phyloP scores from a whole-genome alignment of 768 basidiomycete genomes.

The Roridomyces roridus region DNA sequence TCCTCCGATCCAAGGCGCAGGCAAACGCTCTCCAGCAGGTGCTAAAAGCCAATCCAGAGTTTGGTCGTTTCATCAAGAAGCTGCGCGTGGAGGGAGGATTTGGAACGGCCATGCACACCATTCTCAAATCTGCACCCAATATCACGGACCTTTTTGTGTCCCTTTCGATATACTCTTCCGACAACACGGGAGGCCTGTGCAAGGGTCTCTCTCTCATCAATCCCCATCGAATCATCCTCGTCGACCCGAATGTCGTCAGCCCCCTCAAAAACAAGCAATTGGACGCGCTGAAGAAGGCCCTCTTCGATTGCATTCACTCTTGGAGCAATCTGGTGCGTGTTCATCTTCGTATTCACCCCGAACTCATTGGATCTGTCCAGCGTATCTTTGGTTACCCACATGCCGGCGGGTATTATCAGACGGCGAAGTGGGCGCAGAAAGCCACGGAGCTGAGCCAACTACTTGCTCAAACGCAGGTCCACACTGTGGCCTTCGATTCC shows the following conservation, averaged over 20 bases:
- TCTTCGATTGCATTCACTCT: neutral
- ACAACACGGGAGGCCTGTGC: neutral
- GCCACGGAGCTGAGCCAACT: neutral
- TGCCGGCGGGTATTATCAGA: neutral
- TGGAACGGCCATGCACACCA: conserved; percentile 10
- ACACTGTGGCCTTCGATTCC: no score
- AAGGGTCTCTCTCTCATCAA: neutral
- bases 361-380: neutral
- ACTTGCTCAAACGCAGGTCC: neutral
- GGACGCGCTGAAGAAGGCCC: neutral
- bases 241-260: neutral
- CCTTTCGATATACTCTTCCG: neutral
- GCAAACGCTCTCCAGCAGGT: neutral
- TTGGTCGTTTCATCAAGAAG: conserved; percentile 26
- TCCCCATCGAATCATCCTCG: neutral
- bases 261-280: neutral
- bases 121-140: neutral
- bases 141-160: neutral
- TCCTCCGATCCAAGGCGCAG: neutral
- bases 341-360: neutral
- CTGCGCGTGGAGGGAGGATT: conserved; percentile 27
- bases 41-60: neutral
- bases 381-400: neutral
- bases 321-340: neutral
- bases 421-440: neutral